Percentiles rank a stretch among this genome's conserved stretches.
phyloP scores from a whole-genome alignment of 1,284 basidiomycete species.

The Puccinia brachypodii region DNA sequence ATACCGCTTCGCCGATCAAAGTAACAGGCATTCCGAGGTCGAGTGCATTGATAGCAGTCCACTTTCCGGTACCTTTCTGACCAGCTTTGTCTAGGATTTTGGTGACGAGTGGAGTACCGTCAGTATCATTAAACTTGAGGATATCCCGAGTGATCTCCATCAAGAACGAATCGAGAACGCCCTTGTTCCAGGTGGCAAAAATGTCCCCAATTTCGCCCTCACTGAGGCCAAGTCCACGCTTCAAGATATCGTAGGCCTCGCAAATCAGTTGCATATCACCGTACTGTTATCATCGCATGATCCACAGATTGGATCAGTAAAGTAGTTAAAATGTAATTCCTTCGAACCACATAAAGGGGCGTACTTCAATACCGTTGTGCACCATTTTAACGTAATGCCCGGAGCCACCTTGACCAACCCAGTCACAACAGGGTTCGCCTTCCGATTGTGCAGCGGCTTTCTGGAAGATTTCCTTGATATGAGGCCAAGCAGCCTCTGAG shows the following conservation, averaged over 20 bases:
- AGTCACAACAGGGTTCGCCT: constrained; percentile 98
- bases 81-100: constrained; percentile 97
- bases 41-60: constrained; percentile 98
- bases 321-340: not conserved
- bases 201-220: constrained; percentile 57
- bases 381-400: constrained; percentile 99
- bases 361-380: constrained; percentile 73
- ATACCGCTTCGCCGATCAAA: constrained; percentile 98
- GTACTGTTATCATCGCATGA: constrained; percentile 62
- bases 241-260: constrained; percentile 97
- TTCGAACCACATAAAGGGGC: constrained; percentile 49
- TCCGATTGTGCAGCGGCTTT: constrained; percentile 92
- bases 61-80: constrained; percentile 99
- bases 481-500: constrained; percentile 86
- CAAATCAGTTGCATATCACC: constrained; percentile 99
- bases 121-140: constrained; percentile 92
- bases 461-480: constrained; percentile 99
- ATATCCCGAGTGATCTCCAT: constrained; percentile 97
- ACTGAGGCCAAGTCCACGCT: constrained; percentile 81
- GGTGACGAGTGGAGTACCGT: constrained; percentile 81
- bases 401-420: constrained; percentile 93
- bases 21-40: constrained; percentile 93
- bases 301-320: not conserved
- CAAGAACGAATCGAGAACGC: constrained; percentile 98
- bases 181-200: constrained; percentile 80